Evolutionary conservation across 306 rosid species (phyloP).

Genomic region (Cucurbita argyrosperma): DNA sequence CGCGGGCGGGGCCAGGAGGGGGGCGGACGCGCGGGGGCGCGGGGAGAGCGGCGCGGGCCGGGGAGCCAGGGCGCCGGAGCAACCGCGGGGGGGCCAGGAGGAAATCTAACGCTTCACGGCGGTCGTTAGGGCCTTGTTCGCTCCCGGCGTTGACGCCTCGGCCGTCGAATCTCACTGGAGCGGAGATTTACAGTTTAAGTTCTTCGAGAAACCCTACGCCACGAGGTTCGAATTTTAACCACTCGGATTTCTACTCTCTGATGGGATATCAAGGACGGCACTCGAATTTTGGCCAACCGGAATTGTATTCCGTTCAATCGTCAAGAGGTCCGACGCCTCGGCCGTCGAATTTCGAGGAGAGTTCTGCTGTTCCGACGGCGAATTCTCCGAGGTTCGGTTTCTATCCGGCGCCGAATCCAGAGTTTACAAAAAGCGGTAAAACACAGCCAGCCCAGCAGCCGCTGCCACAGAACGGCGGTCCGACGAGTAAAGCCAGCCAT

Average conservation of each 20-base stretch:
- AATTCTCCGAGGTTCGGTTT: conserved; percentile 47
- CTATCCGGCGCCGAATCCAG: conserved; percentile 76
- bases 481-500: conserved; percentile 26
- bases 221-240: conserved; percentile 9
- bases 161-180: conserved; percentile 11
- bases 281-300: conserved; percentile 65
- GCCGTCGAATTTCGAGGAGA: conserved; percentile 82
- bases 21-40: too few species aligned
- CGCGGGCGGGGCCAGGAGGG: too few species aligned
- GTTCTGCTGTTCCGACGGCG: conserved; percentile 10
- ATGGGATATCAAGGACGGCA: conserved; percentile 31
- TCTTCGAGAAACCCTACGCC: conserved; percentile 13
- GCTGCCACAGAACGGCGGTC: conserved; percentile 8
- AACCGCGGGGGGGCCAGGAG: too few species aligned
- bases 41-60: too few species aligned
- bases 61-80: too few species aligned
- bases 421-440: conserved; percentile 35
- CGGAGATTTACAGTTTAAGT: conserved; percentile 11
- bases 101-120: conserved; percentile 6
- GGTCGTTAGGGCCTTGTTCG: neutral
- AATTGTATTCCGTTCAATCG: conserved; percentile 70
- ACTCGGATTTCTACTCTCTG: conserved; percentile 8
- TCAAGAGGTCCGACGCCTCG: conserved; percentile 78
- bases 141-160: conserved; percentile 12
- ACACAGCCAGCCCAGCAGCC: conserved; percentile 1